A percentile compares a stretch with the other conserved stretches of the same genome.
phyloP scores from a whole-genome alignment of 139 green algal genomes.

The Limnomonas spitsbergensis region DNA sequence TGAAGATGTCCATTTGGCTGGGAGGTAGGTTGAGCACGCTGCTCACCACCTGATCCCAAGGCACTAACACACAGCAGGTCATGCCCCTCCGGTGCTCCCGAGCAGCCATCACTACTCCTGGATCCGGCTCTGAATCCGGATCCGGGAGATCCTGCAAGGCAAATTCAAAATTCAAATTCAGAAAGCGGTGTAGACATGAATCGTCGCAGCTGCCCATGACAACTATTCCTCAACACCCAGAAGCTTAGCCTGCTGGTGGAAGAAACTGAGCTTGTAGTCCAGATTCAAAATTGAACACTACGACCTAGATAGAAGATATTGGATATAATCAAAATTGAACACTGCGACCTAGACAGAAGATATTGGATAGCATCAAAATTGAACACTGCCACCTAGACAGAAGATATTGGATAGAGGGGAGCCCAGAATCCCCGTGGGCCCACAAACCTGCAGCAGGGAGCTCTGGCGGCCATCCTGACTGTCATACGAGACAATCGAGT shows the following conservation, averaged over 20 bases:
- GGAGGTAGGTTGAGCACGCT: slow-evolving; percentile 60
- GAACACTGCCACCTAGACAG: too few species aligned
- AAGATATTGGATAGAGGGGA: too few species aligned
- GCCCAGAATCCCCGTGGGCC: too few species aligned
- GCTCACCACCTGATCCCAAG: slow-evolving; percentile 57
- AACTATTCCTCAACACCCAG: too few species aligned
- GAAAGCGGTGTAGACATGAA: not conserved
- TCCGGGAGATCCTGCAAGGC: not conserved
- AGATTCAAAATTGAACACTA: too few species aligned
- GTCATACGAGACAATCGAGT: slow-evolving; percentile 66
- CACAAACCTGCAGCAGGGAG: slow-evolving; percentile 6
- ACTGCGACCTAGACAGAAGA: too few species aligned
- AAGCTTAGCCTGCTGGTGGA: too few species aligned
- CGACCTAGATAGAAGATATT: too few species aligned
- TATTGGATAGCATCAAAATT: too few species aligned
- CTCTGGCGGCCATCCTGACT: slow-evolving; percentile 26
- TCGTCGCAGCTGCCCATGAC: too few species aligned
- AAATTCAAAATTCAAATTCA: not conserved
- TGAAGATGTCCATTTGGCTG: slow-evolving; percentile 15
- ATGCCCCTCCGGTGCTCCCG: slow-evolving; percentile 59
- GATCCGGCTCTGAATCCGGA: slow-evolving; percentile 26
- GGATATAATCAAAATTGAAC: too few species aligned
- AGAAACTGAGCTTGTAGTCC: too few species aligned
- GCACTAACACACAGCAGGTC: slow-evolving; percentile 67
- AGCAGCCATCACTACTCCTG: not conserved